phyloP scores from a whole-genome alignment of 176 grass and related monocot genomes.

The Triticum urartu region DNA sequence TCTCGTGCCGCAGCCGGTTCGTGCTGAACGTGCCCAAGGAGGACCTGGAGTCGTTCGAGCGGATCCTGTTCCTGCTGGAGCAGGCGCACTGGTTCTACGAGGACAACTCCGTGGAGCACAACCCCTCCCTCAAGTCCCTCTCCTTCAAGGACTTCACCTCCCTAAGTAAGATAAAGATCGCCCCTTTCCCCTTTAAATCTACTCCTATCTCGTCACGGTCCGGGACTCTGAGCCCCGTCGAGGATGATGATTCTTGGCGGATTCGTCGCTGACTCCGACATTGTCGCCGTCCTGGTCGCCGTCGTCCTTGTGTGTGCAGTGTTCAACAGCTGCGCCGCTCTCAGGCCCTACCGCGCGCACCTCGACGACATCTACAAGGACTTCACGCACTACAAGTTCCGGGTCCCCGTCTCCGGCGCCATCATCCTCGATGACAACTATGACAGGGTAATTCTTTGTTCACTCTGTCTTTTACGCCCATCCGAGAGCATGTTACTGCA shows the following conservation, averaged over 20 bases:
- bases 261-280: background rate
- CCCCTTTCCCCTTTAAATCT: background rate
- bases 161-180: conserved; percentile 51
- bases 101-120: conserved; percentile 93
- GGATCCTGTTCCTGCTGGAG: conserved; percentile 95
- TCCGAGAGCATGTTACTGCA: background rate
- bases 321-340: conserved; percentile 88
- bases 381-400: conserved; percentile 92
- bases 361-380: conserved; percentile 95
- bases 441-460: conserved; percentile 55
- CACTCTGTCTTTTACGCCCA: background rate
- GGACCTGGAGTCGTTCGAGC: conserved; percentile 94
- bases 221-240: background rate
- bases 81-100: conserved; percentile 99
- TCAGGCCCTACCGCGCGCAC: conserved; percentile 89
- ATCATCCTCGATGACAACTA: conserved; percentile 92
- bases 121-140: conserved; percentile 87
- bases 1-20: conserved; percentile 63
- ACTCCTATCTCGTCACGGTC: background rate
- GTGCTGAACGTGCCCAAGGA: conserved; percentile 95
- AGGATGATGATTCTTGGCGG: background rate
- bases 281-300: background rate
- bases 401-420: conserved; percentile 79
- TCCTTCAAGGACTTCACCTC: conserved; percentile 95
- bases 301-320: conserved; percentile 47